Conservation (phyloP, 2,329 filamentous ascomycete genomes). For the Periconia sp. region DNA sequence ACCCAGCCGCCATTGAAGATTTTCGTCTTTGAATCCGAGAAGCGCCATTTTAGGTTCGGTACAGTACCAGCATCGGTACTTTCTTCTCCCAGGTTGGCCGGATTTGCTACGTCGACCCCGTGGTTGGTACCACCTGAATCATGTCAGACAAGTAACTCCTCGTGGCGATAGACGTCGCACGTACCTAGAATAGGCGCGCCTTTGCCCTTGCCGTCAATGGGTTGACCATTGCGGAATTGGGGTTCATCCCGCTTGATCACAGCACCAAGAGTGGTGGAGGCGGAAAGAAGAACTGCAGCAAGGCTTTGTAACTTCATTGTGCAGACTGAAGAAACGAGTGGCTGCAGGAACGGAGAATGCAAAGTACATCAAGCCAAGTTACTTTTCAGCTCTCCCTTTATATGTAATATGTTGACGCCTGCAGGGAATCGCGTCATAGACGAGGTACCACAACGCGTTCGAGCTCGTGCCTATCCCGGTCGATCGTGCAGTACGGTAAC, state of each 20-base stretch:
- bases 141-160: constrained; percentile 7
- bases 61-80: constrained; percentile 68
- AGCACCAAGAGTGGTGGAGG: constrained; percentile 20
- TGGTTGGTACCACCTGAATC: constrained; percentile 67
- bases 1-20: constrained; percentile 70
- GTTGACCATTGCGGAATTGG: constrained; percentile 60
- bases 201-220: constrained; percentile 63
- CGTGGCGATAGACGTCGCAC: no score
- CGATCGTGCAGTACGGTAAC: not conserved
- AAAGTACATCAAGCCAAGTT: not conserved
- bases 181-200: constrained; percentile 65
- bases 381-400: not conserved
- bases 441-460: not conserved
- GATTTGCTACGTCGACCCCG: constrained; percentile 66
- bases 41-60: constrained; percentile 71
- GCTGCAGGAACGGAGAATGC: not conserved
- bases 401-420: not conserved
- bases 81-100: constrained; percentile 67
- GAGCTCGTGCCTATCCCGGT: not conserved
- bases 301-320: constrained; percentile 28
- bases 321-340: constrained; percentile 13
- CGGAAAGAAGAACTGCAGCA: constrained; percentile 25
- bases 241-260: constrained; percentile 32
- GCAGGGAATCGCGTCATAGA: constrained; percentile 2
- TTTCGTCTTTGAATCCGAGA: constrained; percentile 70